phyloP scores from a whole-genome alignment of 1,139 yeast genomes.

The Geotrichum histeridarum region DNA sequence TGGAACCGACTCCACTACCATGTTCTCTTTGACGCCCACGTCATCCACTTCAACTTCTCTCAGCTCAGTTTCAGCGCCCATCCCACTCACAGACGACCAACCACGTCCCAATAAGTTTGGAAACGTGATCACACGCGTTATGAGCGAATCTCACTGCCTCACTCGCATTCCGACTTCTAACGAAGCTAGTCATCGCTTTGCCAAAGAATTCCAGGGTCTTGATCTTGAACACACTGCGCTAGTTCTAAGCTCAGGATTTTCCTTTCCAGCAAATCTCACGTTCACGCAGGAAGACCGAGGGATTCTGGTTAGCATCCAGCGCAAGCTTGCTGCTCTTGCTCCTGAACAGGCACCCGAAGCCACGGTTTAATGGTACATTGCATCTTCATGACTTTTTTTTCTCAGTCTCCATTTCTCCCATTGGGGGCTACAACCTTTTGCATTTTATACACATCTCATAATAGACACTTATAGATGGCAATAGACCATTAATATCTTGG shows the following conservation, averaged over 20 bases:
- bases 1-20: not conserved
- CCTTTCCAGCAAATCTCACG: conserved; percentile 5
- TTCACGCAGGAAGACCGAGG: conserved; percentile 11
- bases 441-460: not conserved
- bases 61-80: not conserved
- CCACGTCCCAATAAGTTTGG: not conserved
- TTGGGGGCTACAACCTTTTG: not conserved
- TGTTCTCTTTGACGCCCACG: not conserved
- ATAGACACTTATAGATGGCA: too few species aligned
- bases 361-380: not conserved
- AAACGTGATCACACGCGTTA: not conserved
- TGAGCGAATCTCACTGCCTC: not conserved
- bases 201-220: not conserved
- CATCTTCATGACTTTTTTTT: not conserved
- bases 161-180: not conserved
- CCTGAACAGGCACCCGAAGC: not conserved
- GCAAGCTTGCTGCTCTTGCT: conserved; percentile 8
- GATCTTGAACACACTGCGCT: conserved; percentile 9
- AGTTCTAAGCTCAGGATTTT: conserved; percentile 2
- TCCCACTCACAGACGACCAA: not conserved
- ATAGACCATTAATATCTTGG: too few species aligned
- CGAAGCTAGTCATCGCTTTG: not conserved
- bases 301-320: conserved; percentile 12
- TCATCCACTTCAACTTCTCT: not conserved
- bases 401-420: too few species aligned